Percentiles rank a stretch among this genome's conserved stretches.
Conservation (phyloP, 2,329 filamentous ascomycete genomes). For the Apiospora phragmitis region DNA sequence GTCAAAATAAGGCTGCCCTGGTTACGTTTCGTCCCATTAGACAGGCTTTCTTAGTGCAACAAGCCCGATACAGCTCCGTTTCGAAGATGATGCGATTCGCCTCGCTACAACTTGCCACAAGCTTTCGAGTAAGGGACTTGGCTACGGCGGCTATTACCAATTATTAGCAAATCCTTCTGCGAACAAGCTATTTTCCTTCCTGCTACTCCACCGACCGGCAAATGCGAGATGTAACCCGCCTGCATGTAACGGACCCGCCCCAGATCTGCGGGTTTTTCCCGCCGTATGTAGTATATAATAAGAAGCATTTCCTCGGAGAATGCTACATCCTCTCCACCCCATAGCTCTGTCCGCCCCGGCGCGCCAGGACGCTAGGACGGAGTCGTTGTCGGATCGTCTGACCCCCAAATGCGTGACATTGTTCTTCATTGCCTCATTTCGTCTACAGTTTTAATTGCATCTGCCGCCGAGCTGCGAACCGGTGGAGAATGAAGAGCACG, state of each 20-base stretch:
- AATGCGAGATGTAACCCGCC: neutral
- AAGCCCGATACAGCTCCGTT: neutral
- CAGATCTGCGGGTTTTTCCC: neutral
- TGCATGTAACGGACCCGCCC: neutral
- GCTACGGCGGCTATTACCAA: constrained; percentile 4
- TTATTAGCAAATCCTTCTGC: neutral
- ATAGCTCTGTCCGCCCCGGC: neutral
- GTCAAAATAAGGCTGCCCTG: neutral
- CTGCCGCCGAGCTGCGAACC: neutral
- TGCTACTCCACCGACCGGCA: neutral
- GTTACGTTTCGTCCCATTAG: neutral
- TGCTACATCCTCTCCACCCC: neutral
- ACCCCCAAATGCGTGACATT: neutral
- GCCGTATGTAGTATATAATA: neutral
- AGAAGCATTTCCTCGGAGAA: neutral
- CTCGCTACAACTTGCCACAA: neutral
- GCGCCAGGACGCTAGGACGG: neutral
- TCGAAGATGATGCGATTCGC: neutral
- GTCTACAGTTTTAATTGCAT: neutral
- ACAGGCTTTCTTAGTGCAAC: neutral
- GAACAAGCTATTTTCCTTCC: neutral
- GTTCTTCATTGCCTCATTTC: neutral
- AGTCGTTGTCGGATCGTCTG: neutral
- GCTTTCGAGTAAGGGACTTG: neutral
- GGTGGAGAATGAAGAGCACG: neutral